Base-by-base conservation (phyloP, 805 yeast species). In the Candida coquimbonensis region DNA sequence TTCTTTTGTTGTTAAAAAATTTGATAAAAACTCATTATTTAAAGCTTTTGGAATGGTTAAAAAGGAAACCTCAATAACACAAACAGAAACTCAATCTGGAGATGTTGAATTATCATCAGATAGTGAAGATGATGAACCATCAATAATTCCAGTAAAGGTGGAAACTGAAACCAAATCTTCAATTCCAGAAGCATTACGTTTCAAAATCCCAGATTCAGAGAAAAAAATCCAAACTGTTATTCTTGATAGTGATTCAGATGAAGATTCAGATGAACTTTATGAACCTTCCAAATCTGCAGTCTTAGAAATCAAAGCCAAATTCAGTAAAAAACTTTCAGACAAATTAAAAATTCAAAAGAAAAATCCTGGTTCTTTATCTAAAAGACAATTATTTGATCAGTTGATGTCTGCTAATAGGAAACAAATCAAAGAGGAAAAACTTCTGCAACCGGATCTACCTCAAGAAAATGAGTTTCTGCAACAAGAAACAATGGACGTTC, bases 381-480 rank as follows among this genome's bases (percentile, higher is more conserved):
- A 58, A 19, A 63, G 60, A 21, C 55, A 58, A 13, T 57, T 77
- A 33, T 63, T 72, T 39, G 47, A 52, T 11, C 57, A 59, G 11
- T 62, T 77, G 47, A 67, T 68, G 49, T 63, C 61, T 39, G 75
- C 75, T 5, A 73, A 75, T 40, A 67, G 69, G 37, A 60, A 66
- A 39, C 83, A 78, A 49, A 62, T 78, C 52, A 77, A 76, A 51
- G 67, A 74, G 47, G 67, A 81, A 51, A 75, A 66, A 14, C 60
- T 69, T 42, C 66, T 67, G 17, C 67, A 76, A 29, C 67, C 78
- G 39, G 67, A 65, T 50, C 61, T 65, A 46, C 78, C 74, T 49
- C 56, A 72, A 59, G 56, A 53, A 25, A 49, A 43, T 19, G 60
- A 57, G 16, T 38, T 66, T 50, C n/a, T 54, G 6, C 43, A 52